Percentiles rank a stretch among this genome's conserved stretches.
Conservation (phyloP, 257 asterid genomes). For the Cinchona pubescens region DNA sequence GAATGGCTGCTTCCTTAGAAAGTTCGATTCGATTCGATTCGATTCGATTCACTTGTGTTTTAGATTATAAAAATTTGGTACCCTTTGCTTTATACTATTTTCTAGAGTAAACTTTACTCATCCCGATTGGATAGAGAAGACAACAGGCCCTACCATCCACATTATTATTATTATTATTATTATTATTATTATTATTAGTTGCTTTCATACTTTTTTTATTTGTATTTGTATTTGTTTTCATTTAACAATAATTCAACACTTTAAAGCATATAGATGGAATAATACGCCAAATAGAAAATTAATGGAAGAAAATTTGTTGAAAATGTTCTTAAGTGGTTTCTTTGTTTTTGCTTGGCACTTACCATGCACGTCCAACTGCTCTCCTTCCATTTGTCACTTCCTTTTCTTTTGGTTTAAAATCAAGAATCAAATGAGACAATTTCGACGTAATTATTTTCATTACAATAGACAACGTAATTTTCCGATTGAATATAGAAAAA, state of each 20-base stretch:
- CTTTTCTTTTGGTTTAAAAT: neutral
- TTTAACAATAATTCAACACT: neutral
- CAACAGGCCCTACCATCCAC: neutral
- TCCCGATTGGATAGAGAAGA: neutral
- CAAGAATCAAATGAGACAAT: neutral
- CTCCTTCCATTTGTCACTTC: neutral
- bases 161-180: too few species aligned
- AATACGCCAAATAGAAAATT: neutral
- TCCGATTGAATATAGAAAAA: neutral
- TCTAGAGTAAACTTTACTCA: neutral
- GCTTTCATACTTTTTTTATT: neutral
- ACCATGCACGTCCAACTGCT: neutral
- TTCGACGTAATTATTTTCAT: neutral
- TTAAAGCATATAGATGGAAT: neutral
- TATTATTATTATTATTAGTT: neutral
- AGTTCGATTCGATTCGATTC: neutral
- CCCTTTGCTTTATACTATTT: neutral
- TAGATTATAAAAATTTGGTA: neutral
- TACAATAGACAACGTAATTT: neutral
- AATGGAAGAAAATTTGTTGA: neutral
- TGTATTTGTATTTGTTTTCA: neutral
- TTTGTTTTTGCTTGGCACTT: conserved; percentile 1
- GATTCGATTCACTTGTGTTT: neutral
- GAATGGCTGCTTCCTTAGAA: conserved; percentile 15
- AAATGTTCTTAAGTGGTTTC: neutral